These are phyloP conservation scores for Coelastrella sp. DNA, from an alignment of 139 green algal species.

Conservation along the genomic window DNA sequence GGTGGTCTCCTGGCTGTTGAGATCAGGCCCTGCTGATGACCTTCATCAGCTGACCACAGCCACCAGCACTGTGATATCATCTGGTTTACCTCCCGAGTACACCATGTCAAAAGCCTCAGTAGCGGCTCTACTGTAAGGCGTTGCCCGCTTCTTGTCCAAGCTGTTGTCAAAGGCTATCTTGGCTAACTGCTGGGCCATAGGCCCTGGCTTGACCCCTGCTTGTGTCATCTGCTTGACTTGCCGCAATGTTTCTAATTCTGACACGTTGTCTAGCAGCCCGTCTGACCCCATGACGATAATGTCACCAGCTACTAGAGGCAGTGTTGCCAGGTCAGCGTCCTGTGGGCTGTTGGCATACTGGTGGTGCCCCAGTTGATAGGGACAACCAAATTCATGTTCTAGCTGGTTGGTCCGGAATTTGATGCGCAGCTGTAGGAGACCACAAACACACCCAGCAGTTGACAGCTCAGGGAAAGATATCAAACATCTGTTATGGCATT, in stretches of 20 bases:
- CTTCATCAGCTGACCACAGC: conserved; percentile 50
- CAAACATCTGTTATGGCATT: too few species aligned
- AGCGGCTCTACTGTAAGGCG: conserved; percentile 88
- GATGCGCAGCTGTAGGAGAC: conserved; percentile 53
- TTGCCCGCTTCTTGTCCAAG: conserved; percentile 77
- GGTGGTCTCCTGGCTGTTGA: too few species aligned
- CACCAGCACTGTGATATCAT: conserved; percentile 88
- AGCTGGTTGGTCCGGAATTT: conserved; percentile 88
- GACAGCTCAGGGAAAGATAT: too few species aligned
- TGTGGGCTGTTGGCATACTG: conserved; percentile 62
- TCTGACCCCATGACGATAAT: conserved; percentile 90
- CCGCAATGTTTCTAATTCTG: conserved; percentile 75
- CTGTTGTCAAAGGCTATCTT: conserved; percentile 75
- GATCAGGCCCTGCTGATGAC: neutral
- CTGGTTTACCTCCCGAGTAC: conserved; percentile 85
- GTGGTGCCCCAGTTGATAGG: conserved; percentile 90
- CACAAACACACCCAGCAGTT: neutral
- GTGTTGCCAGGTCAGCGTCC: conserved; percentile 83
- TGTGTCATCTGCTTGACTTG: conserved; percentile 22
- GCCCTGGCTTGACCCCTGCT: neutral
- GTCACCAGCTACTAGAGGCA: conserved; percentile 81
- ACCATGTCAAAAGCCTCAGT: conserved; percentile 93
- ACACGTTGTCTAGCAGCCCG: conserved; percentile 94
- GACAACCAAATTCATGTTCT: conserved; percentile 93
- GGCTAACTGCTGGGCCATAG: conserved; percentile 15